Evolutionary conservation across 768 basidiomycete genomes (phyloP).

Genomic region (Xerocomus potaroensis): DNA sequence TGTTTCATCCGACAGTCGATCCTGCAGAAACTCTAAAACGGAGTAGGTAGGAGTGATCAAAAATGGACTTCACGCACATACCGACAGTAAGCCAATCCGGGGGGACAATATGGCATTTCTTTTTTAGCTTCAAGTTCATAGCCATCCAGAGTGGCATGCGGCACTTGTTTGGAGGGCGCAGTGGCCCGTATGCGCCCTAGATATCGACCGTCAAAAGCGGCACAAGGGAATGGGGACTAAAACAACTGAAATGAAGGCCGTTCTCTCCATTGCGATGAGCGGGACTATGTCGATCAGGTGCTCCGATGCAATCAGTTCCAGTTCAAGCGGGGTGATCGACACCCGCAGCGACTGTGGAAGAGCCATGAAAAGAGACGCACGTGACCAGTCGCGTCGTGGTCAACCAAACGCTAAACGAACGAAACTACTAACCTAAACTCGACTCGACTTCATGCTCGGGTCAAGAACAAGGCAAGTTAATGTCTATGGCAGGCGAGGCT

Average conservation of each 20-base stretch:
- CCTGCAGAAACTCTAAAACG: constrained; percentile 71
- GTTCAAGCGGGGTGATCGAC: constrained; percentile 77
- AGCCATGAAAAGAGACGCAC: constrained; percentile 56
- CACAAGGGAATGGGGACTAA: constrained; percentile 12
- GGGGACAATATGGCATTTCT: constrained; percentile 88
- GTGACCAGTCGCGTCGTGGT: constrained; percentile 16
- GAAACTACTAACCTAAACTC: too few species aligned
- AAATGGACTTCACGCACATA: constrained; percentile 34
- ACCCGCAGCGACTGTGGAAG: constrained; percentile 66
- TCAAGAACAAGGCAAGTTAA: constrained; percentile 61
- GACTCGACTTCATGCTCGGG: constrained; percentile 37
- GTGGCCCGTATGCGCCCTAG: constrained; percentile 90
- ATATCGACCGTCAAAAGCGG: constrained; percentile 5
- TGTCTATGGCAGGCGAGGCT: constrained; percentile 59
- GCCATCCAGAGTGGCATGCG: constrained; percentile 97
- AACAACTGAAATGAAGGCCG: constrained; percentile 84
- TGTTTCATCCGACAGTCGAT: constrained; percentile 70
- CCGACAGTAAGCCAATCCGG: constrained; percentile 88
- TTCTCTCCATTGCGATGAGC: constrained; percentile 84
- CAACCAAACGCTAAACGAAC: too few species aligned
- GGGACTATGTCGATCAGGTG: constrained; percentile 84
- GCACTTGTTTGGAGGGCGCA: constrained; percentile 80
- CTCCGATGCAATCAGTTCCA: constrained; percentile 85
- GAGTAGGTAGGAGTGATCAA: not conserved
- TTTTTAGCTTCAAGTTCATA: constrained; percentile 87